These are phyloP conservation scores for Sporopachydermia cereana DNA, from an alignment of 1,139 yeast genomes.

Conservation along the genomic window DNA sequence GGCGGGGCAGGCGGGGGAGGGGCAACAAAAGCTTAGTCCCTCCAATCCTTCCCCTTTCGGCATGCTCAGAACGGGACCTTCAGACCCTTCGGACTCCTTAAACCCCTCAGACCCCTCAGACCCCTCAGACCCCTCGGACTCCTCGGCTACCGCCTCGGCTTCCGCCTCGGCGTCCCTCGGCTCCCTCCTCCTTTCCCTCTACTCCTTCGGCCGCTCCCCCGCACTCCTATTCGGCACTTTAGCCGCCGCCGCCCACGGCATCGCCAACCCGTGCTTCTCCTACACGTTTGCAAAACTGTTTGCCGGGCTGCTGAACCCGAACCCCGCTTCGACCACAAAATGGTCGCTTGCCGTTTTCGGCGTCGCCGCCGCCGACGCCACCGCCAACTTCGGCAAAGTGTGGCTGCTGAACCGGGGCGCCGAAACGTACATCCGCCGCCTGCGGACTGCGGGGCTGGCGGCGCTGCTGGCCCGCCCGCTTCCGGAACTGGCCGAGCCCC, in stretches of 20 bases:
- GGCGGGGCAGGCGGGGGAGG: too few species aligned
- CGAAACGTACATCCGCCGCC: slow-evolving; percentile 51
- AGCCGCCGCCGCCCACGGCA: slow-evolving; percentile 45
- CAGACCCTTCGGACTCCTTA: too few species aligned
- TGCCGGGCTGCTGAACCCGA: slow-evolving; percentile 36
- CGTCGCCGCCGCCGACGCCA: slow-evolving; percentile 51
- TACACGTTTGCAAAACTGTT: slow-evolving; percentile 62
- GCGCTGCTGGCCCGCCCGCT: slow-evolving; percentile 42
- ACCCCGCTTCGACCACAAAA: neutral
- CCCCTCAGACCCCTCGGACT: neutral
- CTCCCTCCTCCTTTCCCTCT: neutral
- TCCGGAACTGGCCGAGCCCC: neutral
- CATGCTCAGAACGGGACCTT: too few species aligned
- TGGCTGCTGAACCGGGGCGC: slow-evolving; percentile 44
- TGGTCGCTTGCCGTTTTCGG: slow-evolving; percentile 64
- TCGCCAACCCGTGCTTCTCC: slow-evolving; percentile 65
- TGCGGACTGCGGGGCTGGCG: slow-evolving; percentile 41
- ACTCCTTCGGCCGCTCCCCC: neutral
- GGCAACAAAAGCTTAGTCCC: too few species aligned
- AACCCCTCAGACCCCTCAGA: neutral
- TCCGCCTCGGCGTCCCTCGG: neutral
- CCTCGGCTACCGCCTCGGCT: too few species aligned
- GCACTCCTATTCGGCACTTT: slow-evolving; percentile 34
- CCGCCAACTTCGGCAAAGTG: slow-evolving; percentile 39
- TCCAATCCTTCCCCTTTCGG: too few species aligned